Conservation (phyloP, 345 rosid genomes). For the Balakata baccata region DNA sequence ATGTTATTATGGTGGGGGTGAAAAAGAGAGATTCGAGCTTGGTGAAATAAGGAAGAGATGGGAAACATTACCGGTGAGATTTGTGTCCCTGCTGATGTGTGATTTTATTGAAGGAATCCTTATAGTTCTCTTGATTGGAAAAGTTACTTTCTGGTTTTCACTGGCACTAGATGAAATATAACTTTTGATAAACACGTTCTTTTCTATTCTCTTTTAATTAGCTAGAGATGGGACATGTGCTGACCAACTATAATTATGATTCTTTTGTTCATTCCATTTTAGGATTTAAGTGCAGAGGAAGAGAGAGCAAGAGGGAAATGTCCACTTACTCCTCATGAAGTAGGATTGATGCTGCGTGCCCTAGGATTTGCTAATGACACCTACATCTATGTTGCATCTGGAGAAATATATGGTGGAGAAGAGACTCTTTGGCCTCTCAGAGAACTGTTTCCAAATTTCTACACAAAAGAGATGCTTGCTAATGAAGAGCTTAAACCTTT, state of each 20-base stretch:
- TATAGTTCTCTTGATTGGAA: not conserved
- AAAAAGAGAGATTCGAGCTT: conserved; percentile 82
- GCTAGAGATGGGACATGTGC: not conserved
- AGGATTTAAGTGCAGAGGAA: conserved; percentile 84
- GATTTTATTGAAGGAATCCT: not conserved
- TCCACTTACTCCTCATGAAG: conserved; percentile 94
- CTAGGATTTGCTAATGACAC: conserved; percentile 90
- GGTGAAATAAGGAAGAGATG: conserved; percentile 93
- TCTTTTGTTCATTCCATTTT: conserved; percentile 13
- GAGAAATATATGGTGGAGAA: conserved; percentile 98
- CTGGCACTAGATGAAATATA: not conserved
- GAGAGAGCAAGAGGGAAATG: conserved; percentile 95
- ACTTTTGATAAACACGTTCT: not conserved
- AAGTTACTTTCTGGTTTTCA: not conserved
- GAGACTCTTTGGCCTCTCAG: conserved; percentile 74
- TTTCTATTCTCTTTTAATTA: conserved; percentile 3
- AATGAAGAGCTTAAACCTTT: conserved; percentile 65
- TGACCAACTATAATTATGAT: not conserved
- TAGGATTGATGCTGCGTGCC: conserved; percentile 92
- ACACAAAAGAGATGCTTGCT: conserved; percentile 92
- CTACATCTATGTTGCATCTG: conserved; percentile 87
- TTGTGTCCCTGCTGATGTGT: not conserved
- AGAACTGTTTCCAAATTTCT: conserved; percentile 90
- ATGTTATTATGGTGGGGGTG: conserved; percentile 99
- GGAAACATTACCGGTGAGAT: conserved; percentile 93